These are phyloP conservation scores for Exophiala spinifera DNA, from an alignment of 2,329 filamentous ascomycete genomes.

Conservation along the genomic window DNA sequence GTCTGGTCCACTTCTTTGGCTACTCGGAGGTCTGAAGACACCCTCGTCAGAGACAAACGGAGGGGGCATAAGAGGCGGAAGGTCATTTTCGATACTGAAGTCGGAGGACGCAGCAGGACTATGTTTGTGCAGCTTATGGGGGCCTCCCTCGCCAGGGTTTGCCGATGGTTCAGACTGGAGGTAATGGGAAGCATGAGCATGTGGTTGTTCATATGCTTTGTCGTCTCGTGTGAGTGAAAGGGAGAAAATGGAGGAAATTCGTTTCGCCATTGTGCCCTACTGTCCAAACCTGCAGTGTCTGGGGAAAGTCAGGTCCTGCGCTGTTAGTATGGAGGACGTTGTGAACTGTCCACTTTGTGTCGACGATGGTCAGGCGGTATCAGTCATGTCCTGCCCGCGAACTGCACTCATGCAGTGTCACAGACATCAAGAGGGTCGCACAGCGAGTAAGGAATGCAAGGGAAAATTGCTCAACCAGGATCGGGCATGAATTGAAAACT, in stretches of 20 bases:
- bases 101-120: constrained; percentile 18
- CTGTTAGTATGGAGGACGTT: background rate
- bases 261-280: constrained; percentile 12
- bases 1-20: constrained; percentile 34
- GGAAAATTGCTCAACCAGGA: background rate
- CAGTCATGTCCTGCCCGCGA: background rate
- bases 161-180: constrained; percentile 9
- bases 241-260: constrained; percentile 27
- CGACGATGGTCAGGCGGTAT: background rate
- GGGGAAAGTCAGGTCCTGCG: background rate
- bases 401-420: background rate
- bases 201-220: background rate
- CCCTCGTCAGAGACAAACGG: constrained; percentile 37
- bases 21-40: constrained; percentile 39
- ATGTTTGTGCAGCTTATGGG: constrained; percentile 23
- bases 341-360: background rate
- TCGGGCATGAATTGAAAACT: background rate
- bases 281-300: background rate
- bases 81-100: constrained; percentile 13
- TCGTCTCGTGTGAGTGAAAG: constrained; percentile 24
- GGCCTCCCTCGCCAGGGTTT: background rate
- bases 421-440: background rate
- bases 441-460: background rate
- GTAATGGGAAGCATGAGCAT: background rate
- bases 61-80: constrained; percentile 37